These are phyloP conservation scores for Tuber aestivum DNA, from an alignment of 495 filamentous ascomycete genomes.

Conservation along the genomic window DNA sequence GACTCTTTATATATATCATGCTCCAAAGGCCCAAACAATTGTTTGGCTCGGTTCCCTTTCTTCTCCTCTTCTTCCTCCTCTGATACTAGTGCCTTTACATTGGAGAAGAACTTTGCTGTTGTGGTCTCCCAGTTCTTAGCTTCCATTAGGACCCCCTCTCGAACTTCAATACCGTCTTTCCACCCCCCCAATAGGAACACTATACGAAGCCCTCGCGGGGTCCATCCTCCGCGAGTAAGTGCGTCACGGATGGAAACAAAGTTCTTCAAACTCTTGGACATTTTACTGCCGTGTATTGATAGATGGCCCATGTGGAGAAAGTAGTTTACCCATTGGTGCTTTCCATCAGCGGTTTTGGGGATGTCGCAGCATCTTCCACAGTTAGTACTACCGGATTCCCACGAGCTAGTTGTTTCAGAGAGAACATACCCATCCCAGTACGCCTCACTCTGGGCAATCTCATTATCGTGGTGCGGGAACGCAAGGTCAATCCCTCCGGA, in stretches of 20 bases:
- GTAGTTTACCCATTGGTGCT: constrained; percentile 85
- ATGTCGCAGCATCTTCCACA: constrained; percentile 40
- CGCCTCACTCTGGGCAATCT: constrained; percentile 88
- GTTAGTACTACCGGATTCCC: not conserved
- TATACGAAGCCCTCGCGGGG: constrained; percentile 70
- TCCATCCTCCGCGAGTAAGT: constrained; percentile 67
- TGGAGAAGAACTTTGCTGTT: constrained; percentile 88
- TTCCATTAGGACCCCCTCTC: constrained; percentile 66
- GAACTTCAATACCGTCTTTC: constrained; percentile 89
- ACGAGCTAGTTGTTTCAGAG: not conserved
- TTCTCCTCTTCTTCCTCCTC: constrained; percentile 46
- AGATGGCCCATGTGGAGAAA: constrained; percentile 96
- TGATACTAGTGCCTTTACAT: constrained; percentile 57
- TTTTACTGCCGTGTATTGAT: constrained; percentile 83
- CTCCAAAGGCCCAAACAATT: constrained; percentile 23
- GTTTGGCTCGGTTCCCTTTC: constrained; percentile 45
- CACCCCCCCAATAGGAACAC: constrained; percentile 83
- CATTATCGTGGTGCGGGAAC: constrained; percentile 96
- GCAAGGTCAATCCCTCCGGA: constrained; percentile 88
- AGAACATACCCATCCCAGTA: constrained; percentile 52
- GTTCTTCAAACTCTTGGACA: constrained; percentile 94
- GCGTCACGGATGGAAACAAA: constrained; percentile 93
- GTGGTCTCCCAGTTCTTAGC: constrained; percentile 74
- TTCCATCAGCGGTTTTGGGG: constrained; percentile 42
- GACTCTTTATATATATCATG: constrained; percentile 20